Base-by-base conservation (phyloP, 352 stramenopile species). In the Chrysophaeum taylorii region DNA sequence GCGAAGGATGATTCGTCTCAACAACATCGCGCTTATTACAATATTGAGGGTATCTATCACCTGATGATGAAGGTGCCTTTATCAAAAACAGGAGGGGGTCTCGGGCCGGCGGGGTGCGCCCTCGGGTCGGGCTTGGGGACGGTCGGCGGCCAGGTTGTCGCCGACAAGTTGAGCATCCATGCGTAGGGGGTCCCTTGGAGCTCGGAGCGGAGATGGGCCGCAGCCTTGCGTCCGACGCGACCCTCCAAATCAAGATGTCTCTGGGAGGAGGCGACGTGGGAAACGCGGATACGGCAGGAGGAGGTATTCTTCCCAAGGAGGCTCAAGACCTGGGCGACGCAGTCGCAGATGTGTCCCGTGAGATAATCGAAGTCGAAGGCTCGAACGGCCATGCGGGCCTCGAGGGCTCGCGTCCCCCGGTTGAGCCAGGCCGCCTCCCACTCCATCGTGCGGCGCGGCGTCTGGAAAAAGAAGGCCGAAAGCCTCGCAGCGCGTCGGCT, bases 121-220 rank as follows among this genome's bases (percentile, higher is more conserved):
- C 9, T 36, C 12, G 27, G 5, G 18, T 23, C 5, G 5, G 57
- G 57, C 33, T 5, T 5, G 9, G 7, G 5, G 57, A 23, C 57
- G 18, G 18, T n/a, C 12, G 7, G 2, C 16, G 57, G 57, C 57
- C 57, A 66, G 12, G 33, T 18, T 23, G 9, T 2, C 57, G 31
- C 57, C 5, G 15, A 18, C 33, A 66, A 36, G 57, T 66, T 36
- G 57, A 66, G 57, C 57, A 66, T 66, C 57, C 57, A 66, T 2
- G 57, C 57, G 57, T 66, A 66, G 33, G 57, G 57, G 18, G 57
- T 66, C 35, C 1, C 33, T 18, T 16, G 16, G 33, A 66, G 57
- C 31, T 27, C 57, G 12, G 27, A 31, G 2, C 14, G 14, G 57
- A 66, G 9, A 36, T 27, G 33, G 2, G 4, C 1, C 12, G 57